Evolutionary conservation across 2,329 filamentous ascomycete species (phyloP).

Genomic region (Cladosporium sp.): DNA sequence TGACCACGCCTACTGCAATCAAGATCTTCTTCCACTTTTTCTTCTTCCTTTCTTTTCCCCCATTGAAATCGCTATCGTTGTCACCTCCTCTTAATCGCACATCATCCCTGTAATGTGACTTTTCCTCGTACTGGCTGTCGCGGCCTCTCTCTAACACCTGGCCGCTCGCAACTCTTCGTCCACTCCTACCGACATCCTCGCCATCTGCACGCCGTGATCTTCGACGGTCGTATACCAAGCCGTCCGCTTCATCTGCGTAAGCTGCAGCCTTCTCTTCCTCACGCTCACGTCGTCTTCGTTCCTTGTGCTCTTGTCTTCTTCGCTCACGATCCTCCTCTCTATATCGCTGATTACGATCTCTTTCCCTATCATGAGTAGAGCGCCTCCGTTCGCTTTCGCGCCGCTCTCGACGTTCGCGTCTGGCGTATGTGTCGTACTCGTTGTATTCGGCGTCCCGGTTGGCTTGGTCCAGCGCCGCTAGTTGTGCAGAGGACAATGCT

Average conservation of each 20-base stretch:
- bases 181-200: not conserved
- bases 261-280: slow-evolving; percentile 41
- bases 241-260: slow-evolving; percentile 25
- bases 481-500: slow-evolving; percentile 55
- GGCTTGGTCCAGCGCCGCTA: slow-evolving; percentile 65
- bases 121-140: slow-evolving; percentile 42
- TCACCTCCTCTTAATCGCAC: slow-evolving; percentile 44
- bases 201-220: slow-evolving; percentile 12
- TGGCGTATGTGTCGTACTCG: slow-evolving; percentile 36
- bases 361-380: not conserved
- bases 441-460: slow-evolving; percentile 54
- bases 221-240: slow-evolving; percentile 26
- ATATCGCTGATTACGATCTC: not conserved
- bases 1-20: slow-evolving; percentile 41
- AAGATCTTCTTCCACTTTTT: slow-evolving; percentile 56
- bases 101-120: slow-evolving; percentile 42
- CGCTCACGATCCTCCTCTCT: slow-evolving; percentile 31
- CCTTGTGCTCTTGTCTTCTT: slow-evolving; percentile 31
- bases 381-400: slow-evolving; percentile 31
- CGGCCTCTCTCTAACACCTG: slow-evolving; percentile 44
- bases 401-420: slow-evolving; percentile 13
- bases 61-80: slow-evolving; percentile 39
- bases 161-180: slow-evolving; percentile 48
- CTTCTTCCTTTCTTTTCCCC: slow-evolving; percentile 42
- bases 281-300: slow-evolving; percentile 45